Percentiles rank a stretch among this genome's conserved stretches.
These are phyloP conservation scores for Arthrobotrys megalospora DNA, from an alignment of 2,329 filamentous ascomycete genomes.

Conservation along the genomic window DNA sequence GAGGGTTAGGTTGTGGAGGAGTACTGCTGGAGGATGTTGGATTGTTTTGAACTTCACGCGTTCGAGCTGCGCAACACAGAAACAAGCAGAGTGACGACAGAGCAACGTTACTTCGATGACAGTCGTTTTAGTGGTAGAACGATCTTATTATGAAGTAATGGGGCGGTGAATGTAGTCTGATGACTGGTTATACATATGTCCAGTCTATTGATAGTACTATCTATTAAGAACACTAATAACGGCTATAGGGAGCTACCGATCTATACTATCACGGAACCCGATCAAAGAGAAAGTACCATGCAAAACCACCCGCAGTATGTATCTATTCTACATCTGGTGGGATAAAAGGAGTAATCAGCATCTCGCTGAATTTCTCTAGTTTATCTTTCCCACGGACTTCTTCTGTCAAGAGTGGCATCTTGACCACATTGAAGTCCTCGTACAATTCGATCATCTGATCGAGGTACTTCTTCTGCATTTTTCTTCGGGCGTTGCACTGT, in stretches of 20 bases:
- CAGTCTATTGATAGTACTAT: background rate
- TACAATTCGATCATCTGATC: constrained; percentile 99
- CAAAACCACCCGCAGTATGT: constrained; percentile 65
- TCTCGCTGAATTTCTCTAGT: constrained; percentile 89
- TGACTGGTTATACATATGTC: too few relatives aligned
- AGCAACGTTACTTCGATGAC: background rate
- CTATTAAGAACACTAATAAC: background rate
- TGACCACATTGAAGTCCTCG: constrained; percentile 98
- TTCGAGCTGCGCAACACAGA: constrained; percentile 47
- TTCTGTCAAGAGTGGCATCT: constrained; percentile 95
- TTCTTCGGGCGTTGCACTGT: constrained; percentile 92
- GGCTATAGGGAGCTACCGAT: background rate
- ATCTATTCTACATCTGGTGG: constrained; percentile 71
- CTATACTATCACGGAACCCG: constrained; percentile 19
- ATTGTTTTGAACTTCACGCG: constrained; percentile 59
- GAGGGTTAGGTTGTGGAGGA: constrained; percentile 25
- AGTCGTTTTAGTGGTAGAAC: background rate
- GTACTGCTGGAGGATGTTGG: constrained; percentile 43
- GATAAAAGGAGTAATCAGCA: constrained; percentile 83
- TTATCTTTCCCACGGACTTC: constrained; percentile 96
- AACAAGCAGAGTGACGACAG: background rate
- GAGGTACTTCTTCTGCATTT: constrained; percentile 99
- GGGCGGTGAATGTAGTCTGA: too few relatives aligned
- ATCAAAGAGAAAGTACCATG: constrained; percentile 20
- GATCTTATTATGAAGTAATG: background rate